Percentiles rank a stretch among this genome's conserved stretches.
Conservation (phyloP, 2,329 filamentous ascomycete genomes). For the Pseudocercospora fuligena region DNA sequence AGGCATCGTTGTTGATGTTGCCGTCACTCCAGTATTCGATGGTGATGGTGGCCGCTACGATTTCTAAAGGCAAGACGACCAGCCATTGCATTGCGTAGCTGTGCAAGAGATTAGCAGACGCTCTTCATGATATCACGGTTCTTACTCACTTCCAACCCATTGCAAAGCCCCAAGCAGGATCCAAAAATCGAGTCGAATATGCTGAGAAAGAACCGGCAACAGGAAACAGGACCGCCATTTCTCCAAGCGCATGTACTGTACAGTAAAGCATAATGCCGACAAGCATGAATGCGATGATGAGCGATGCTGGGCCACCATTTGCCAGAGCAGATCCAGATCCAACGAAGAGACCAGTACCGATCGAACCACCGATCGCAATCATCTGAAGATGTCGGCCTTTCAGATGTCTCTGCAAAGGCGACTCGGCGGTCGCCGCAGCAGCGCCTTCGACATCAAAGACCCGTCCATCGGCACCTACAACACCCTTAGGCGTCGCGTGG, state of each 20-base stretch:
- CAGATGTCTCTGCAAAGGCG: slow-evolving; percentile 72
- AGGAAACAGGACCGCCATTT: slow-evolving; percentile 43
- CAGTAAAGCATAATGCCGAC: slow-evolving; percentile 42
- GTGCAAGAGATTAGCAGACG: slow-evolving; percentile 19
- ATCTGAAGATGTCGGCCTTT: slow-evolving; percentile 91
- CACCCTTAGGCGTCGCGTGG: slow-evolving; percentile 53
- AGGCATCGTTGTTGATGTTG: slow-evolving; percentile 39
- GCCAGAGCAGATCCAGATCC: slow-evolving; percentile 40
- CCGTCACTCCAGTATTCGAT: slow-evolving; percentile 40
- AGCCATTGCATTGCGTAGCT: slow-evolving; percentile 43
- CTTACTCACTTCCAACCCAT: slow-evolving; percentile 43
- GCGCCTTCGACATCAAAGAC: slow-evolving; percentile 68
- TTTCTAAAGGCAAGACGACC: slow-evolving; percentile 41
- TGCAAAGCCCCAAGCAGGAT: slow-evolving; percentile 44
- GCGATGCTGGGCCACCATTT: slow-evolving; percentile 41
- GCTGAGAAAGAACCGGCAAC: slow-evolving; percentile 43
- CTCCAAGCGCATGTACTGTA: slow-evolving; percentile 42
- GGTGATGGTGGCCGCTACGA: slow-evolving; percentile 40
- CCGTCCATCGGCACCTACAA: slow-evolving; percentile 57
- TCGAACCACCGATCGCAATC: slow-evolving; percentile 74
- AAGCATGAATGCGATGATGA: slow-evolving; percentile 40
- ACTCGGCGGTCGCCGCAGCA: slow-evolving; percentile 68
- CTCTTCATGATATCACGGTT: too few relatives aligned
- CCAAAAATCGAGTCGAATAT: slow-evolving; percentile 43
- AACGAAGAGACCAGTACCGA: slow-evolving; percentile 44